Base-by-base conservation (phyloP, 2,329 filamentous ascomycete genomes). In the Cadophora sp. region DNA sequence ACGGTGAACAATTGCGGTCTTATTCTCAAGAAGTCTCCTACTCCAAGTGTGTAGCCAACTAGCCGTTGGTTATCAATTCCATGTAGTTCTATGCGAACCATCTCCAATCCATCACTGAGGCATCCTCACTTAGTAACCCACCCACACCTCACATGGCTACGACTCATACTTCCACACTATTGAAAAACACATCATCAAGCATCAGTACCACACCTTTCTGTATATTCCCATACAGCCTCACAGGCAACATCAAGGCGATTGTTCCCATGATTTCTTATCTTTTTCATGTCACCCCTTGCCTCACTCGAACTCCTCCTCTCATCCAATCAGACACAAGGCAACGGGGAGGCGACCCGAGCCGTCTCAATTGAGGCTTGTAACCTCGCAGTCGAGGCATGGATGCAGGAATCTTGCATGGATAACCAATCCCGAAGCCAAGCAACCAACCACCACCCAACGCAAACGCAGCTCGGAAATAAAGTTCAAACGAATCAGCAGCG, bases 311-410 rank as follows among this genome's bases (percentile, higher is more conserved):
- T 62, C 50, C 47, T 24, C 43, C 50, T 66, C 63, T 59, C 56
- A 36, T 18, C 67, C 69, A 69, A 71, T 70, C 45, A 67, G 14
- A 33, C 7, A 6, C n/a, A 14, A 68, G 66, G 63, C 64, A 59
- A 48, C 62, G 63, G 66, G 62, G 41, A 68, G 56, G 69, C 67
- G 69, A 71, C 64, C 69, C 69, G 68, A 67, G 50, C 66, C 70
- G 66, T 64, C 51, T 36, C 8, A 6, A n/a, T 65, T 41, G 59
- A 51, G 61, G 36, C 53, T n/a, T 58, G 4, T 8, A 41, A 61
- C 67, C 65, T 68, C 60, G 39, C 22, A 14, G 20, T 51, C 60
- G 45, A 69, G 69, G 67, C 65, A 69, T 22, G 18, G 14, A n/a
- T 64, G 64, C 61, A 70, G 43, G 20, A 18, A 39, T 53, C 20